A percentile compares a stretch with the other conserved stretches of the same genome.
Evolutionary conservation across 139 green algal genomes (phyloP).

Genomic region (Dunaliella primolecta): DNA sequence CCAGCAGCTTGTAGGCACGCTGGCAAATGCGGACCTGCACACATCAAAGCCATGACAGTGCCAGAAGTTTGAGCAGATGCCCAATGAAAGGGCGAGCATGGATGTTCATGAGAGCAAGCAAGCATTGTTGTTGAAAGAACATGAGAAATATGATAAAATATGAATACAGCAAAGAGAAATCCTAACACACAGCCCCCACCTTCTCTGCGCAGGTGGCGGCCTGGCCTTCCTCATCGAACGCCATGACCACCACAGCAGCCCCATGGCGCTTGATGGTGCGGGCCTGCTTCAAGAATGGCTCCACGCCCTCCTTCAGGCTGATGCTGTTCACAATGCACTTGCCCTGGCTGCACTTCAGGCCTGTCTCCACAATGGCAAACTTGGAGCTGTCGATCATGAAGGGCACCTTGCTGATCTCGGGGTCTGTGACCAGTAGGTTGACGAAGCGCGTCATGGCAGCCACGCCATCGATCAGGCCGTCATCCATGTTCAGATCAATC

Average conservation of each 20-base stretch:
- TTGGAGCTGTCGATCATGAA: constrained; percentile 99
- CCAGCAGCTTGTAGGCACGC: constrained; percentile 91
- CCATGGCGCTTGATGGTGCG: constrained; percentile 83
- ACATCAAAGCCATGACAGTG: neutral
- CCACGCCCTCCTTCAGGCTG: constrained; percentile 96
- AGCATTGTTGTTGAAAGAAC: neutral
- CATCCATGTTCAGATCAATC: constrained; percentile 99
- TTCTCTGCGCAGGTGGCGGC: constrained; percentile 73
- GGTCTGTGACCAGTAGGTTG: constrained; percentile 95
- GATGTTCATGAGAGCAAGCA: neutral
- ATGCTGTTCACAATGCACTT: constrained; percentile 99
- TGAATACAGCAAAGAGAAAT: no score
- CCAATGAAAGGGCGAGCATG: neutral
- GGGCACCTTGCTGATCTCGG: constrained; percentile 89
- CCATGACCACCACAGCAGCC: constrained; percentile 97
- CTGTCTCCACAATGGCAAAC: constrained; percentile 97
- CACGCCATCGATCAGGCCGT: constrained; percentile 94
- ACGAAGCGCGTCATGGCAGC: constrained; percentile 95
- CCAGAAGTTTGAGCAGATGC: neutral
- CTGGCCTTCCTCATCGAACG: constrained; percentile 94
- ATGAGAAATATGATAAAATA: neutral
- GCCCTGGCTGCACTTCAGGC: constrained; percentile 92
- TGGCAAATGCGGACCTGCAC: constrained; percentile 84
- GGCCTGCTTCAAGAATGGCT: constrained; percentile 84
- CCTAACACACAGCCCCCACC: no score